Evolutionary conservation across 176 grass and related monocot genomes (phyloP), one percentile per base, ranked within the genome.

Genomic region (Carex kokanica): DNA sequence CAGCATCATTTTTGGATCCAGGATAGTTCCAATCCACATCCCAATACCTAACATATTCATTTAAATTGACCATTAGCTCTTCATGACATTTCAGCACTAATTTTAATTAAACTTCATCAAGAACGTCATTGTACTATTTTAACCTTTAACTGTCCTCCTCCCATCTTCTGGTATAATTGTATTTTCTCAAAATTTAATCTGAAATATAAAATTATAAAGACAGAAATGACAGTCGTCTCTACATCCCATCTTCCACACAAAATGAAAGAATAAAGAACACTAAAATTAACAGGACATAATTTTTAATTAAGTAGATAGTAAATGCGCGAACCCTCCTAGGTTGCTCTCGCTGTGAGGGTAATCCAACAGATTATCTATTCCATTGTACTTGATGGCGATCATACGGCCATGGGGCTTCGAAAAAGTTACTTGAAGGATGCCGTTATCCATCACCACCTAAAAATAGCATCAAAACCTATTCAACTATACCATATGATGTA

Each of bases 361-460:
- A n/a, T 81, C 62, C 21, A 97, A 78, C 17, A 94, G 29, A 72
- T 94, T 97, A 32, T 49, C 40, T 0, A 92, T 83, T 31, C 92
- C 92, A 38, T 83, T 88, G 85, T 91, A 94, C 10, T 68, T 78
- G 74, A 97, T 64, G 59, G 79, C 83, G 31, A 86, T 92, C 56
- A 97, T 77, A 3, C 87, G 78, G 32, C 92, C 92, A 32, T 64
- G 79, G 2, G 94, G 92, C 2, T 83, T 92, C 1, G 94, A 89
- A 60, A 92, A 68, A 4, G 88, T 68, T 29, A 97, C 78, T 88
- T 91, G 86, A 60, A 97, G 69, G 67, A 97, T 21, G 20, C 92
- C 92, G 38, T 97, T 97, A 74, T 91, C 87, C 55, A 97, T 88
- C 1, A 92, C 0, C 54, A 97, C 88, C 90, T 97, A 20, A 41